Conservation (phyloP, 345 rosid genomes). For the Fremontodendron californicum region DNA sequence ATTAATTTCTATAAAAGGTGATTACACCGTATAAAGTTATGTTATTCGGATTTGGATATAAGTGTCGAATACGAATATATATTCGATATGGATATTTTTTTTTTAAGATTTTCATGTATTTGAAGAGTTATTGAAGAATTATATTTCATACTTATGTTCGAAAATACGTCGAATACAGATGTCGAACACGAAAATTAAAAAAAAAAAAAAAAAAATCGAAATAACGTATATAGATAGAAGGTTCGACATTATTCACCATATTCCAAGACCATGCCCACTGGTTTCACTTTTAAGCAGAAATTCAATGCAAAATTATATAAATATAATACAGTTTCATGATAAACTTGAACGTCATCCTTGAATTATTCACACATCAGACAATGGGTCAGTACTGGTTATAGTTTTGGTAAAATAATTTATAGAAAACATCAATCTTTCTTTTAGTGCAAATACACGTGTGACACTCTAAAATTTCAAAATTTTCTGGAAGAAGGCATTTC, state of each 20-base stretch:
- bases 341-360: not conserved
- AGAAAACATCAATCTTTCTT: not conserved
- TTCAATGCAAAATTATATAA: not conserved
- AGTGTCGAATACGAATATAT: too few relatives aligned
- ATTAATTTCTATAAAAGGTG: too few relatives aligned
- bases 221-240: too few relatives aligned
- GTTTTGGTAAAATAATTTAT: not conserved
- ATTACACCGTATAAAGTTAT: too few relatives aligned
- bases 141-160: too few relatives aligned
- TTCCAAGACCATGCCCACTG: not conserved
- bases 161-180: too few relatives aligned
- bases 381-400: not conserved
- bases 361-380: slow-evolving; percentile 7
- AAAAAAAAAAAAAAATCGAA: too few relatives aligned
- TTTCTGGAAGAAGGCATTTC: not conserved
- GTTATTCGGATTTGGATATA: too few relatives aligned
- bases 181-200: too few relatives aligned
- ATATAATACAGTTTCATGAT: not conserved
- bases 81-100: too few relatives aligned
- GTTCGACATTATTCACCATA: not conserved
- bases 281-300: not conserved
- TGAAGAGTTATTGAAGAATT: too few relatives aligned
- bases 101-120: too few relatives aligned
- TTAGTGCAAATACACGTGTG: slow-evolving; percentile 19
- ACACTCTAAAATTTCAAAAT: not conserved